These are phyloP conservation scores for Lathyrus sativus DNA, from an alignment of 306 rosid species.

Conservation along the genomic window DNA sequence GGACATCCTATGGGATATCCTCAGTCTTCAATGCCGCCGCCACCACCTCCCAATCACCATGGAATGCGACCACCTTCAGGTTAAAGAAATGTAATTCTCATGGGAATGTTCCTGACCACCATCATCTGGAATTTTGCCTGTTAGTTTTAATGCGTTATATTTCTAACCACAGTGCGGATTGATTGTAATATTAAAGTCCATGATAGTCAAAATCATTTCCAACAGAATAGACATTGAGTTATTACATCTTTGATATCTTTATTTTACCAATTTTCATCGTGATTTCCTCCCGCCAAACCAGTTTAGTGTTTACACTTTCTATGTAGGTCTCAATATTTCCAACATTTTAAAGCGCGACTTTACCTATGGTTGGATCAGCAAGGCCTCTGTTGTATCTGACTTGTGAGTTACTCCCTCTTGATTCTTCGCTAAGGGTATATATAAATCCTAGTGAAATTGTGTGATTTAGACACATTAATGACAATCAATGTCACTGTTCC, in stretches of 20 bases:
- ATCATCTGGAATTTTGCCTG: constrained; percentile 31
- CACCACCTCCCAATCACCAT: constrained; percentile 54
- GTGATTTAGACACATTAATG: too few species aligned
- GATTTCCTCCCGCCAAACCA: background rate
- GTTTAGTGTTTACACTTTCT: background rate
- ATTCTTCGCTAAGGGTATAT: too few species aligned
- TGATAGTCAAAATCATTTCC: constrained; percentile 17
- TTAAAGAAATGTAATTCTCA: constrained; percentile 40
- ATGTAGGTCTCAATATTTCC: background rate
- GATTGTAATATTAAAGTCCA: constrained; percentile 23
- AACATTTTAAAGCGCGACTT: background rate
- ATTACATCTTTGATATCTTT: background rate
- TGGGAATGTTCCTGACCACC: constrained; percentile 10
- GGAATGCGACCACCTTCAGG: constrained; percentile 51
- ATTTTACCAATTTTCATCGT: background rate
- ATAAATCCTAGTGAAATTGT: too few species aligned
- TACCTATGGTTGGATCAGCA: too few species aligned
- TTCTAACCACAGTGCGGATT: constrained; percentile 32
- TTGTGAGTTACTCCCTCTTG: too few species aligned
- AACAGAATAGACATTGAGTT: background rate
- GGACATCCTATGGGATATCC: constrained; percentile 59
- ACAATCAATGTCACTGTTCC: too few species aligned
- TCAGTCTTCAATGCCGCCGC: constrained; percentile 69
- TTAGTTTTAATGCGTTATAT: constrained; percentile 36
- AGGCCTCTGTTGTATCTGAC: too few species aligned